Evolutionary conservation across 192 early-diverging fungal genomes (phyloP).

Genomic region (Hyaloraphidium curvatum): DNA sequence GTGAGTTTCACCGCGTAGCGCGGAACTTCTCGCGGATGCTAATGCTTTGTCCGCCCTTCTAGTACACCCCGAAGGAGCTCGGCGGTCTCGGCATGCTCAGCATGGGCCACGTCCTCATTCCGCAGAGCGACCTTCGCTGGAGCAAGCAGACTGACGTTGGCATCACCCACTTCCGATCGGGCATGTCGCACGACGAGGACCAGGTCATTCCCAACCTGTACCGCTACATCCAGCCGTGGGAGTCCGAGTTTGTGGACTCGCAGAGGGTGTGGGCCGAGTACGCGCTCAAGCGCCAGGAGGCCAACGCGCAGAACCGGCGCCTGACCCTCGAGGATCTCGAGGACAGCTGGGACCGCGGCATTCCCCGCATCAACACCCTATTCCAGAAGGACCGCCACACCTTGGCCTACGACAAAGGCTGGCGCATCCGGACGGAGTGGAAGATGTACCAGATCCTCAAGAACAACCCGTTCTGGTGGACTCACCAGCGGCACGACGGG

Average conservation of each 20-base stretch:
- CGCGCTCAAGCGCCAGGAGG: slow-evolving; percentile 90
- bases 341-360: slow-evolving; percentile 96
- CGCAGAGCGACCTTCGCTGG: slow-evolving; percentile 92
- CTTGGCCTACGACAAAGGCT: slow-evolving; percentile 96
- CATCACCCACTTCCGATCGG: slow-evolving; percentile 93
- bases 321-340: slow-evolving; percentile 97
- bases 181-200: slow-evolving; percentile 95
- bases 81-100: slow-evolving; percentile 97
- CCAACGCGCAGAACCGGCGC: slow-evolving; percentile 87
- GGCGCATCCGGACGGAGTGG: slow-evolving; percentile 90
- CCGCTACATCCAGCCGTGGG: slow-evolving; percentile 96
- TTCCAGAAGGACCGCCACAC: slow-evolving; percentile 99
- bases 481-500: slow-evolving; percentile 63
- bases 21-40: neutral
- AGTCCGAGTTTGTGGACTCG: slow-evolving; percentile 96
- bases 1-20: neutral
- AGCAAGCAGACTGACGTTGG: slow-evolving; percentile 90
- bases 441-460: slow-evolving; percentile 95
- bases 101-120: slow-evolving; percentile 97
- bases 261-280: slow-evolving; percentile 99
- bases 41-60: slow-evolving; percentile 8
- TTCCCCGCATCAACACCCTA: slow-evolving; percentile 95
- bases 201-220: slow-evolving; percentile 94
- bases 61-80: slow-evolving; percentile 72
- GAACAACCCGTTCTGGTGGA: slow-evolving; percentile 95